Percentiles rank a stretch among this genome's conserved stretches.
phyloP scores from a whole-genome alignment of 495 filamentous ascomycete genomes.

The Xylaria acuta region DNA sequence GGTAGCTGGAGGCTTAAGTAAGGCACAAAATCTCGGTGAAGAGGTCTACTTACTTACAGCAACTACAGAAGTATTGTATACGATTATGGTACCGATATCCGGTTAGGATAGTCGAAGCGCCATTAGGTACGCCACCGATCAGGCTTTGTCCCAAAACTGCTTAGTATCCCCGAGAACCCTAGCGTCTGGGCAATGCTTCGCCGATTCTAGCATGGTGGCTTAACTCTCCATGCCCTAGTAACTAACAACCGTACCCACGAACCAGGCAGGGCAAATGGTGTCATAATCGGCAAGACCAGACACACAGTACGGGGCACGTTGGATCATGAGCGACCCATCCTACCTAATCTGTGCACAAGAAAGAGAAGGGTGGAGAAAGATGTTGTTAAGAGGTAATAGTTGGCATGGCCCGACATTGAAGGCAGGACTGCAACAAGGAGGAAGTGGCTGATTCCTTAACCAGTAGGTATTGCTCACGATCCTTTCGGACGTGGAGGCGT shows the following conservation, averaged over 20 bases:
- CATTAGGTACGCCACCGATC: constrained; percentile 10
- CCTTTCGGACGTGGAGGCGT: constrained; percentile 11
- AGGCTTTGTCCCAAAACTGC: constrained; percentile 17
- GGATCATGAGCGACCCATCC: not conserved
- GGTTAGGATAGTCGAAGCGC: not conserved
- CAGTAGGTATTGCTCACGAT: constrained; percentile 12
- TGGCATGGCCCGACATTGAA: not conserved
- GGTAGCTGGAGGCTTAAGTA: not conserved
- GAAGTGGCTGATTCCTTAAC: not conserved
- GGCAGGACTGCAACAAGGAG: not conserved
- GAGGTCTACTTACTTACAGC: not conserved
- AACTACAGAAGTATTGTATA: constrained; percentile 4
- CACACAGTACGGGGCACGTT: constrained; percentile 16
- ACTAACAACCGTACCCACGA: constrained; percentile 11
- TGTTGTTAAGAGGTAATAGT: not conserved
- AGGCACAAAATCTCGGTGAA: not conserved
- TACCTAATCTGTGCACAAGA: not conserved
- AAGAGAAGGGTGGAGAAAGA: constrained; percentile 6
- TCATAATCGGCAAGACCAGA: constrained; percentile 15
- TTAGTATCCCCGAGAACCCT: constrained; percentile 14
- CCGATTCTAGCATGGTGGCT: constrained; percentile 25
- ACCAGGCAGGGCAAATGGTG: constrained; percentile 14
- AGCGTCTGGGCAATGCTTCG: constrained; percentile 23
- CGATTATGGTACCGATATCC: not conserved
- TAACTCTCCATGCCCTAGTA: constrained; percentile 13